Evolutionary conservation across 352 stramenopile genomes (phyloP), one percentile per base, ranked within the genome.

Genomic region (Lagenidium sp.): DNA sequence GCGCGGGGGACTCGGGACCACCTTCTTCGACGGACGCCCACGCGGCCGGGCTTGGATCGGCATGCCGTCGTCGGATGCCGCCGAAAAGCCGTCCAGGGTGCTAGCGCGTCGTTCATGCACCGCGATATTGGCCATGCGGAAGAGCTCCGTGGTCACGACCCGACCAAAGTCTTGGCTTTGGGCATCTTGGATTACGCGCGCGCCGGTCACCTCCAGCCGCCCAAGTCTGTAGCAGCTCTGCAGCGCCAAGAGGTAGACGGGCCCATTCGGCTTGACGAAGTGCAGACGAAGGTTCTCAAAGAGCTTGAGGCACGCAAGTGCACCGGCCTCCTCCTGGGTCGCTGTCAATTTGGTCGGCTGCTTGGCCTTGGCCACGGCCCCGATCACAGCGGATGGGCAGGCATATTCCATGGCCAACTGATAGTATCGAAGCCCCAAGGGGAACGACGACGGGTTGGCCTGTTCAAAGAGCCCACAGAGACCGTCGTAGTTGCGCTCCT

Each of bases 351-450:
- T 46, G 22, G 42, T 51, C 21, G 28, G 22, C 32, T 49, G 36
- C 30, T 47, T 47, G 8, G 54, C 57, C 6, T 47, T 44, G 5
- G 53, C 59, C 29, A 62, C 44, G 3, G 61, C 43, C 11, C 43
- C 12, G 3, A 22, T 20, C 12, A 19, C 12, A 4, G 24, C 7
- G n/a, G 21, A 21, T 16, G 36, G 16, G 34, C 32, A 20, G 21
- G 61, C 76, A 41, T 84, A 86, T 45, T 86, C 68, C 77, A 89
- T 86, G 1, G 77, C 77, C 22, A 63, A 28, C 29, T 86, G 69
- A 57, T 74, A 89, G 59, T 86, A 71, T 12, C 60, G 65, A 25
- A 78, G 57, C 28, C 59, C 43, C 26, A 86, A 56, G 19, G 71
- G 65, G 42, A 82, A 79, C 4, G 60, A 65, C 39, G 74, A 45